Conservation (phyloP, 176 grass and related monocot species). For the Zizania latifolia region DNA sequence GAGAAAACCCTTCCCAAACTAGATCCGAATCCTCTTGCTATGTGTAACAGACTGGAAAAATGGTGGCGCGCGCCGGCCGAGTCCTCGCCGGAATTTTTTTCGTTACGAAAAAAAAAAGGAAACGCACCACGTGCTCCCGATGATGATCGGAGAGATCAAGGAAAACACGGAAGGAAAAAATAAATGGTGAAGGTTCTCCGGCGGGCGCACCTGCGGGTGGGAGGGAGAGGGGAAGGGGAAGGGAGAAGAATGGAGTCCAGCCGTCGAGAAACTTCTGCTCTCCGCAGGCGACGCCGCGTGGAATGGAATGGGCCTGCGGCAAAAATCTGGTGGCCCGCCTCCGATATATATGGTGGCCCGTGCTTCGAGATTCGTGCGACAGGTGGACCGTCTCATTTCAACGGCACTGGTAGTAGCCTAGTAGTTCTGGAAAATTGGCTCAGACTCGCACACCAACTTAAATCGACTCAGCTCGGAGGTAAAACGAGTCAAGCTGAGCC, state of each 20-base stretch:
- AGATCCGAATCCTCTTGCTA: background rate
- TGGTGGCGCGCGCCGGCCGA: background rate
- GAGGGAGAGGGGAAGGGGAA: background rate
- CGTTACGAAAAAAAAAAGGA: background rate
- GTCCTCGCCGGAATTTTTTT: background rate
- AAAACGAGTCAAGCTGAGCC: no score
- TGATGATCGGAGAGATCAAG: background rate
- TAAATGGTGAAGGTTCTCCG: no score
- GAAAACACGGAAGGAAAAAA: background rate
- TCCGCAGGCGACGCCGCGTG: constrained; percentile 21
- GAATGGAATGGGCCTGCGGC: background rate
- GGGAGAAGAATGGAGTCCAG: no score
- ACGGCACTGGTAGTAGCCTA: no score
- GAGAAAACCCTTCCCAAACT: background rate
- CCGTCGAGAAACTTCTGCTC: constrained; percentile 33
- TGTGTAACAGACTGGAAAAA: background rate
- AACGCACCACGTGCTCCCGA: background rate
- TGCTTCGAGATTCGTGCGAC: no score
- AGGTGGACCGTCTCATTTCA: no score
- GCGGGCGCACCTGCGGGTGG: background rate
- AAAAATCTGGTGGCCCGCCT: background rate
- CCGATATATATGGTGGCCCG: background rate
- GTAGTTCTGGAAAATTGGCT: no score
- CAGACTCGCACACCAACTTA: no score
- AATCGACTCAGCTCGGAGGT: no score